These are phyloP conservation scores for Decorospora gaudefroyi DNA, from an alignment of 2,329 filamentous ascomycete genomes.

Conservation along the genomic window DNA sequence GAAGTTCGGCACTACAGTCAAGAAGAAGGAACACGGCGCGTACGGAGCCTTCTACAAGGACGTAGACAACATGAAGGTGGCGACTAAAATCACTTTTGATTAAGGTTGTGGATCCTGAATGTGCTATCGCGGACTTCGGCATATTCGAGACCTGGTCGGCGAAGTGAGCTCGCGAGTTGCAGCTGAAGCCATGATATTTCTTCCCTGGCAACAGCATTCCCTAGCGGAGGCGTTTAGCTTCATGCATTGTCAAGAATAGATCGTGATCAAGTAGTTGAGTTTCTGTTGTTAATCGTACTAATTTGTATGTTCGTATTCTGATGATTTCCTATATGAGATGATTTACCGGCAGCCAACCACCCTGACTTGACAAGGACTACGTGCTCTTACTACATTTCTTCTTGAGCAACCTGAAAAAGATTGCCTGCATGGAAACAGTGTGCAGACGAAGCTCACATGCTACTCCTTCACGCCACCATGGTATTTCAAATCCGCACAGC, in stretches of 20 bases:
- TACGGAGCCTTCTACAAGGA: slow-evolving; percentile 98
- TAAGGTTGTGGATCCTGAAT: slow-evolving; percentile 21
- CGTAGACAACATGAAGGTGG: slow-evolving; percentile 77
- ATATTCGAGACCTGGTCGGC: slow-evolving; percentile 22
- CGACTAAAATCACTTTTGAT: slow-evolving; percentile 92
- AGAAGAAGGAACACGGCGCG: slow-evolving; percentile 95
- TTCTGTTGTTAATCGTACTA: slow-evolving; percentile 1
- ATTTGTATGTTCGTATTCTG: background rate
- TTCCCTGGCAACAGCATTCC: slow-evolving; percentile 15
- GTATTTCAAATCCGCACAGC: too few species aligned
- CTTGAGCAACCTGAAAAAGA: too few species aligned
- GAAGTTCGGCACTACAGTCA: slow-evolving; percentile 97
- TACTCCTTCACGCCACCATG: too few species aligned
- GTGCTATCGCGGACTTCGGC: slow-evolving; percentile 8
- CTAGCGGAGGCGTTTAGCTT: slow-evolving; percentile 32
- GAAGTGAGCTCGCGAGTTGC: slow-evolving; percentile 21
- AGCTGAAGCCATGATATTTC: slow-evolving; percentile 21
- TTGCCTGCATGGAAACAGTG: too few species aligned
- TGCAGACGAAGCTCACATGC: too few species aligned
- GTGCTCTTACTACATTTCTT: too few species aligned
- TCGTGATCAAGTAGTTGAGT: background rate
- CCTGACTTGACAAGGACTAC: too few species aligned
- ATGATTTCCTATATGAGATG: too few species aligned
- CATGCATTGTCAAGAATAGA: slow-evolving; percentile 25
- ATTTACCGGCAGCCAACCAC: too few species aligned